Base-by-base conservation (phyloP, 2,329 filamentous ascomycete species). In the Clonostachys rosea region DNA sequence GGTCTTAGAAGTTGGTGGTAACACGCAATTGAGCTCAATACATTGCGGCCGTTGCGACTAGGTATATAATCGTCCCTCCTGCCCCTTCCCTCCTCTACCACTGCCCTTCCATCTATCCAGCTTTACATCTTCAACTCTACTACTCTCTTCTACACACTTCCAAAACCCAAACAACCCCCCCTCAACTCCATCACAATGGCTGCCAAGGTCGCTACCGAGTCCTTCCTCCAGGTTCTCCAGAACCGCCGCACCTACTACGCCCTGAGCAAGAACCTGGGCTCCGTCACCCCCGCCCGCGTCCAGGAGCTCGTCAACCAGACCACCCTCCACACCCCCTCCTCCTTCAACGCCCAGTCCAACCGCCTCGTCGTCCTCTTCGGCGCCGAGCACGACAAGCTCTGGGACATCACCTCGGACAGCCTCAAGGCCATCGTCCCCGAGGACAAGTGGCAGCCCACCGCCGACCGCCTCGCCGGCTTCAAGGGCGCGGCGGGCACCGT, bases 261-360 rank as follows among this genome's bases (percentile, higher is more conserved):
- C 45, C 79, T 89, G 49, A 78, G 73, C 73, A 85, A 86, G 69
- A 69, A 79, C 51, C 74, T 85, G 24, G 49, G 49, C 37, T 61
- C 81, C 57, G 56, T 68, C 54, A 44, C 59, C 35, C 74, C 76
- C 55, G 65, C 70, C 47, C 74, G 78, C 59, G 73, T 91, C 66
- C 70, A 79, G 59, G 79, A 87, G 58, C 80, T 91, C 61, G 77
- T 84, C 64, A 70, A 75, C 64, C 65, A 81, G 55, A 75, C 82
- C 47, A 73, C 94, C 55, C 73, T 81, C 50, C 76, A 90, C 65
- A 76, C 86, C 2, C 91, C 91, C 40, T 86, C 81, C 45, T 83
- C 85, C 54, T 96, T 96, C 84, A 96, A 96, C 82, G 87, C 83
- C 40, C 91, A 96, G 74, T 83, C 83, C 56, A 86, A 88, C 55